phyloP scores from a whole-genome alignment of 352 stramenopile genomes.

The Phytopythium vexans region DNA sequence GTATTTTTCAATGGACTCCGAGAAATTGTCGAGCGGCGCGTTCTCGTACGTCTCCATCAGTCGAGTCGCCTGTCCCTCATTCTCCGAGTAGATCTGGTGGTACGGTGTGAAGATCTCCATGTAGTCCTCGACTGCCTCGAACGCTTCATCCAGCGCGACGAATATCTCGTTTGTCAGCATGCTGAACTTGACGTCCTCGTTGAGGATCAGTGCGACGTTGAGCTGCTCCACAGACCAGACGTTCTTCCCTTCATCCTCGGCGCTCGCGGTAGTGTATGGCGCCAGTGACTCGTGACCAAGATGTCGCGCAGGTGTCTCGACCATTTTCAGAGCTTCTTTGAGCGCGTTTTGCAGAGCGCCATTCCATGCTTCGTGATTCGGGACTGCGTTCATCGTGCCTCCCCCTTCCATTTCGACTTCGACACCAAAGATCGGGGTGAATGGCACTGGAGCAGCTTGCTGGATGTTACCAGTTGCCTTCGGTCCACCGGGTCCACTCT shows the following conservation, averaged over 20 bases:
- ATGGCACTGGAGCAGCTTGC: slow-evolving; percentile 17
- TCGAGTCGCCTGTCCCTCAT: slow-evolving; percentile 65
- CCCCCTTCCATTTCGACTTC: slow-evolving; percentile 62
- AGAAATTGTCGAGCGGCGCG: slow-evolving; percentile 75
- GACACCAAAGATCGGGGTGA: slow-evolving; percentile 60
- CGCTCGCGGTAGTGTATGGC: slow-evolving; percentile 75
- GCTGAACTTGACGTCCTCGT: slow-evolving; percentile 81
- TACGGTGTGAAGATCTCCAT: slow-evolving; percentile 89
- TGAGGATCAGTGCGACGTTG: slow-evolving; percentile 78
- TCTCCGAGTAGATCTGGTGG: slow-evolving; percentile 82
- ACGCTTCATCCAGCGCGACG: slow-evolving; percentile 71
- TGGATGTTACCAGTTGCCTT: slow-evolving; percentile 15
- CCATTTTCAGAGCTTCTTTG: slow-evolving; percentile 83
- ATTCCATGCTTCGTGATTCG: slow-evolving; percentile 74
- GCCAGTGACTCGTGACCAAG: slow-evolving; percentile 75
- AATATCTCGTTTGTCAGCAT: slow-evolving; percentile 86
- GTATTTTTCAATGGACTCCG: slow-evolving; percentile 83
- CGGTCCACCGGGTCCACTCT: background rate
- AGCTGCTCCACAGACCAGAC: slow-evolving; percentile 76
- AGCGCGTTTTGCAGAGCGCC: slow-evolving; percentile 62
- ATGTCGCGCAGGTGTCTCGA: slow-evolving; percentile 84
- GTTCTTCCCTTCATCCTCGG: slow-evolving; percentile 82
- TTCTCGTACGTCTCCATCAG: slow-evolving; percentile 70
- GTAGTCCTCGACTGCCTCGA: slow-evolving; percentile 85
- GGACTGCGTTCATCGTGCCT: slow-evolving; percentile 41